Evolutionary conservation across 768 basidiomycete species (phyloP).

Genomic region (Dioszegia hungarica): DNA sequence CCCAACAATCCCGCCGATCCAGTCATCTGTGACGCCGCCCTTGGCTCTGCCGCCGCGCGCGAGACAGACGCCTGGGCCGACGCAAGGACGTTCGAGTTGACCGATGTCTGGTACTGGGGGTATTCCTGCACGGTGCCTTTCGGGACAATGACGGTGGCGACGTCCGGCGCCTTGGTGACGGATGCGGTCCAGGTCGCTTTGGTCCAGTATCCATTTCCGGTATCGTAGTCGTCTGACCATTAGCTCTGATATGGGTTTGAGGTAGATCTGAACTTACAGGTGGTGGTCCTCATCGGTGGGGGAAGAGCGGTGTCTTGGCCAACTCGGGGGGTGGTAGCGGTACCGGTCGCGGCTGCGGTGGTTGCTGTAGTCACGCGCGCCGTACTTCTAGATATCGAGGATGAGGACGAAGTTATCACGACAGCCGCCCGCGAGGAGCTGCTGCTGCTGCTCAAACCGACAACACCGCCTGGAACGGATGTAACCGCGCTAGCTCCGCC

Average conservation of each 20-base stretch:
- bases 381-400: conserved; percentile 3
- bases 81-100: conserved; percentile 33
- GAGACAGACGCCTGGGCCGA: conserved; percentile 13
- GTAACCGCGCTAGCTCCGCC: not conserved
- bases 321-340: conserved; percentile 2
- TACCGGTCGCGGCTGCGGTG: conserved; percentile 1
- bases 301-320: conserved; percentile 7
- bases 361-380: conserved; percentile 8
- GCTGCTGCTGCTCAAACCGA: not conserved
- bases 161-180: conserved; percentile 30
- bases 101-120: conserved; percentile 26
- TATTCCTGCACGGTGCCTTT: conserved; percentile 36
- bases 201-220: conserved; percentile 30
- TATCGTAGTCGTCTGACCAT: conserved; percentile 25
- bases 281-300: conserved; percentile 26
- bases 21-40: not conserved
- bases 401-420: not conserved
- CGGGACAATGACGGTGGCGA: conserved; percentile 33
- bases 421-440: not conserved
- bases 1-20: not conserved
- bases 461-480: too few relatives aligned
- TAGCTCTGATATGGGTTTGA: not conserved
- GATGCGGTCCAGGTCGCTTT: conserved; percentile 35
- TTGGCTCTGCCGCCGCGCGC: not conserved
- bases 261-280: conserved; percentile 11